These are phyloP conservation scores for Rutstroemia sydowiana DNA, from an alignment of 2,329 filamentous ascomycete genomes.

Conservation along the genomic window DNA sequence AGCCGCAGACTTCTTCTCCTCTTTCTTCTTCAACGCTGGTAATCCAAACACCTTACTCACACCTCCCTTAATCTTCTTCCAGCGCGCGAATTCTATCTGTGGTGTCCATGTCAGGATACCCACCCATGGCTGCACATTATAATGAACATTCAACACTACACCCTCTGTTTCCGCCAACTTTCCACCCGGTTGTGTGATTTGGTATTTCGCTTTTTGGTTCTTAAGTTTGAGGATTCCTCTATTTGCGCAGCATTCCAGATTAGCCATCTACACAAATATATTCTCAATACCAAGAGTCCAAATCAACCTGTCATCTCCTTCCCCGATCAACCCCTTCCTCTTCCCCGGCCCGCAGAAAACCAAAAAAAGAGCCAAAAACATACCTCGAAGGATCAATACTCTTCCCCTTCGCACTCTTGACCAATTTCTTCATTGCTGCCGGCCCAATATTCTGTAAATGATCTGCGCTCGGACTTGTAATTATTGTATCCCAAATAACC, in stretches of 20 bases:
- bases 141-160: slow-evolving; percentile 75
- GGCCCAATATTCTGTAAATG: slow-evolving; percentile 55
- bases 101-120: slow-evolving; percentile 76
- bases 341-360: neutral
- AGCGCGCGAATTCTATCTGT: slow-evolving; percentile 46
- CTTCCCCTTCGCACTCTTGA: slow-evolving; percentile 52
- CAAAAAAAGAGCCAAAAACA: neutral
- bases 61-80: slow-evolving; percentile 60
- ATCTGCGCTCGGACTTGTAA: slow-evolving; percentile 64
- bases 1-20: slow-evolving; percentile 29
- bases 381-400: slow-evolving; percentile 40
- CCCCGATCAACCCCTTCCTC: neutral
- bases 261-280: too few species aligned
- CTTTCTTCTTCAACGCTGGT: slow-evolving; percentile 51
- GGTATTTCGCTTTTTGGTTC: slow-evolving; percentile 91
- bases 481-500: slow-evolving; percentile 94
- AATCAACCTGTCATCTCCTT: too few species aligned
- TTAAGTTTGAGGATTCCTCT: slow-evolving; percentile 69
- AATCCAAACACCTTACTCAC: slow-evolving; percentile 56
- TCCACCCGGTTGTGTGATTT: slow-evolving; percentile 84
- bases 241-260: too few species aligned
- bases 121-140: slow-evolving; percentile 98
- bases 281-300: too few species aligned
- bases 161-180: slow-evolving; percentile 66
- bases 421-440: slow-evolving; percentile 54